Conservation (phyloP, 371 early-diverging fungal genomes). For the Neoconidiobolus thromboides region DNA sequence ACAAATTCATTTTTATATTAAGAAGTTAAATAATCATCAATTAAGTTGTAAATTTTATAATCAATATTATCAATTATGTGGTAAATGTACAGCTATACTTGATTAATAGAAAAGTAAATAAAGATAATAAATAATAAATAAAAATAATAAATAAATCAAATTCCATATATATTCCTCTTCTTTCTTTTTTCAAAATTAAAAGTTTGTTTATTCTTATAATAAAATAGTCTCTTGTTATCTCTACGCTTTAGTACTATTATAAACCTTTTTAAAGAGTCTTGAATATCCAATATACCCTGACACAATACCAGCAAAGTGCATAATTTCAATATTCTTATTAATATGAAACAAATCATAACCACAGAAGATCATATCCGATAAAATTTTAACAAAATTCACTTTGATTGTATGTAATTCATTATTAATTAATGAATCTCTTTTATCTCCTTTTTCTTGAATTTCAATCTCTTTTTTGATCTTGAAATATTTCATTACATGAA, state of each 20-base stretch:
- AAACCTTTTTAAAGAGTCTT: background rate
- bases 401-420: constrained; percentile 20
- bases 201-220: background rate
- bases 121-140: too few relatives aligned
- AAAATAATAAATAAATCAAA: too few relatives aligned
- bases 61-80: too few relatives aligned
- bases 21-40: too few relatives aligned
- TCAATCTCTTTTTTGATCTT: background rate
- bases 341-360: constrained; percentile 40
- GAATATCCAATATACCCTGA: background rate
- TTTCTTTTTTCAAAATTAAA: too few relatives aligned
- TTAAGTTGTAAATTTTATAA: too few relatives aligned
- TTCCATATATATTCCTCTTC: too few relatives aligned
- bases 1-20: too few relatives aligned
- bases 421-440: background rate
- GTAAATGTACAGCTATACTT: too few relatives aligned
- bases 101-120: too few relatives aligned
- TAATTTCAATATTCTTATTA: background rate
- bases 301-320: constrained; percentile 1
- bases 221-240: background rate
- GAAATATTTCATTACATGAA: constrained; percentile 6
- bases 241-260: background rate
- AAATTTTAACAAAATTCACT: constrained; percentile 26
- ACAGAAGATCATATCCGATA: constrained; percentile 42
- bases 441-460: constrained; percentile 4